A percentile compares a stretch with the other conserved stretches of the same genome.
Evolutionary conservation across 768 basidiomycete species (phyloP).

Genomic region (Agaricus blazei): DNA sequence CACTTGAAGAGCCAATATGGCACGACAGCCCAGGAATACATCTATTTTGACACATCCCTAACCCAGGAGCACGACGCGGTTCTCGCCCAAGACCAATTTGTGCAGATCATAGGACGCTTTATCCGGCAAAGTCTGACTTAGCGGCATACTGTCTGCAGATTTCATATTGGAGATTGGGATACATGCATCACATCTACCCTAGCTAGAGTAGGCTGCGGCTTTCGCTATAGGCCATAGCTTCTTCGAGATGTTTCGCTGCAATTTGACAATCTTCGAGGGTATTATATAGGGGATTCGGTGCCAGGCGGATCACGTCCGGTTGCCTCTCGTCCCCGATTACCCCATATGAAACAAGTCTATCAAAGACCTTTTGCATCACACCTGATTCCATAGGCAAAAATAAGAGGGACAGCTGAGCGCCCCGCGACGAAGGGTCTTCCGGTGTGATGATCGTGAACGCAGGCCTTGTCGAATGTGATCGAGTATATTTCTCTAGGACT

Average conservation of each 20-base stretch:
- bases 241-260: constrained; percentile 62
- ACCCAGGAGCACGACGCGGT: constrained; percentile 52
- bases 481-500: constrained; percentile 14
- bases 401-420: constrained; percentile 84
- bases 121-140: constrained; percentile 15
- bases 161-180: no score
- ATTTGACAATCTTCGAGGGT: constrained; percentile 71
- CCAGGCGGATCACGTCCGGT: constrained; percentile 88
- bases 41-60: constrained; percentile 34
- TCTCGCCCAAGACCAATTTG: constrained; percentile 36
- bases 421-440: constrained; percentile 54
- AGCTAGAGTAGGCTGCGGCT: no score
- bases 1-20: constrained; percentile 42
- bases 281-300: constrained; percentile 87
- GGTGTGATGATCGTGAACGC: constrained; percentile 96
- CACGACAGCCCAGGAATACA: constrained; percentile 17
- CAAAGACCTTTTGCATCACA: constrained; percentile 68
- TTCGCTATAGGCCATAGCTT: constrained; percentile 30
- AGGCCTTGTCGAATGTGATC: constrained; percentile 17
- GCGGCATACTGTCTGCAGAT: neutral
- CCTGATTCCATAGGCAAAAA: constrained; percentile 60
- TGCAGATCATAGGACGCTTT: constrained; percentile 40
- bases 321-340: constrained; percentile 90
- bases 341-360: constrained; percentile 57
- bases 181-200: no score